phyloP scores from a whole-genome alignment of 129 eudicot genomes.

The Chrysanthemum lavandulifolium region DNA sequence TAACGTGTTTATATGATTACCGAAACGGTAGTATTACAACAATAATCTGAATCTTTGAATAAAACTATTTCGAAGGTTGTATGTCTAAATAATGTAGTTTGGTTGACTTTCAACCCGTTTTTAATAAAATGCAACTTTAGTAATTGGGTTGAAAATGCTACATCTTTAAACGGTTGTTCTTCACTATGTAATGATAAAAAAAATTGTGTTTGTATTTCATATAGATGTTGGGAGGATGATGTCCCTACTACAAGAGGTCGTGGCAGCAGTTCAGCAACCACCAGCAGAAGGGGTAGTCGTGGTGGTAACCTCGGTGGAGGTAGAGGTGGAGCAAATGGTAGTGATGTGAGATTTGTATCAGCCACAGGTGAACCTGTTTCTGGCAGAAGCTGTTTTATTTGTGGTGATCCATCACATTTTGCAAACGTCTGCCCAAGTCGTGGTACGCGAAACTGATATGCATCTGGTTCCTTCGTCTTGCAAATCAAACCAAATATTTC shows the following conservation, averaged over 20 bases:
- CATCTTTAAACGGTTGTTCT: neutral
- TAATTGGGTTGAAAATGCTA: neutral
- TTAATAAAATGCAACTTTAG: neutral
- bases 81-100: neutral
- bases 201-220: neutral
- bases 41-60: neutral
- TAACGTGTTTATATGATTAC: neutral
- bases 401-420: constrained; percentile 95
- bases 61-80: neutral
- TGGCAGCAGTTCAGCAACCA: constrained; percentile 35
- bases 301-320: constrained; percentile 39
- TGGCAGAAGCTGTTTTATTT: constrained; percentile 76
- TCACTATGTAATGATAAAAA: neutral
- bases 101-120: neutral
- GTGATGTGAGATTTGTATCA: constrained; percentile 65
- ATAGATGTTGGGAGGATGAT: constrained; percentile 68
- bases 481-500: no score
- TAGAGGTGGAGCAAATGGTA: constrained; percentile 34
- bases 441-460: constrained; percentile 29
- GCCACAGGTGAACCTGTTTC: constrained; percentile 89
- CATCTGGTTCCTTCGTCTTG: no score
- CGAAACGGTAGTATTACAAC: neutral
- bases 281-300: constrained; percentile 46
- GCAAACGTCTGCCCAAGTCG: constrained; percentile 90
- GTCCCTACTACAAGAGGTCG: constrained; percentile 40